Evolutionary conservation across 2,329 filamentous ascomycete genomes (phyloP), one percentile per base, ranked within the genome.

Genomic region (Trichophyton schoenleinii): DNA sequence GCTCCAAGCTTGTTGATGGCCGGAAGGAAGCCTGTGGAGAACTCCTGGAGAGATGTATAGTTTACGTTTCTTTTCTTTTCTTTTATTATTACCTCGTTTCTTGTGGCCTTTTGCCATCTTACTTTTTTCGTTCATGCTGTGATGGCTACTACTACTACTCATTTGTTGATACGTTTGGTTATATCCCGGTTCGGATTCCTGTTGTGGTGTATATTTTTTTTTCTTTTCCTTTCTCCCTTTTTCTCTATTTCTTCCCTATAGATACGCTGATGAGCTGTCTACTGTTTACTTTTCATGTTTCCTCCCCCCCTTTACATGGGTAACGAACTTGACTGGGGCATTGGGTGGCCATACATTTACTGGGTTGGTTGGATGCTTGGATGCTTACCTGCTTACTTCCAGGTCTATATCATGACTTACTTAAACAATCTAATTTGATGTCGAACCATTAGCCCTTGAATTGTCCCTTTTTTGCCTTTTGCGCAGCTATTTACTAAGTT

Each of bases 21-120:
- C 3, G 64, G 64, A 22, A 55, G 64, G 20, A 62, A 59, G 48
- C 63, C 63, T 3, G 64, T 62, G n/a, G 57, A 58, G n/a, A 63
- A 63, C 52, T 64, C 63, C 31, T 64, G 58, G 60, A 58, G 58
- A 41, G 63, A 64, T 57, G 63, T 64, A 11, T 64, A 59, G 31
- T 31, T 34, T 52, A 25, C 46, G 18, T 18, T 52, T 13, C 7
- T 28, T 28, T 52, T 28, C 15, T 20, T 49, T 15, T 8, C 18
- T 52, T 13, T 28, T 2, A 18, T 52, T 13, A 48, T 52, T 13
- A 48, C 44, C 44, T 7, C 7, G 3, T 38, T 46, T 18, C 42
- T 7, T 22, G 11, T 46, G 5, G 18, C 8, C 3, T 46, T 8
- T 46, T 46, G 1, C 28, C 5, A 1, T 31, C 28, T 28, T 28